Evolutionary conservation across 2,329 filamentous ascomycete genomes (phyloP).

Genomic region (Allantophomopsis cytisporea): DNA sequence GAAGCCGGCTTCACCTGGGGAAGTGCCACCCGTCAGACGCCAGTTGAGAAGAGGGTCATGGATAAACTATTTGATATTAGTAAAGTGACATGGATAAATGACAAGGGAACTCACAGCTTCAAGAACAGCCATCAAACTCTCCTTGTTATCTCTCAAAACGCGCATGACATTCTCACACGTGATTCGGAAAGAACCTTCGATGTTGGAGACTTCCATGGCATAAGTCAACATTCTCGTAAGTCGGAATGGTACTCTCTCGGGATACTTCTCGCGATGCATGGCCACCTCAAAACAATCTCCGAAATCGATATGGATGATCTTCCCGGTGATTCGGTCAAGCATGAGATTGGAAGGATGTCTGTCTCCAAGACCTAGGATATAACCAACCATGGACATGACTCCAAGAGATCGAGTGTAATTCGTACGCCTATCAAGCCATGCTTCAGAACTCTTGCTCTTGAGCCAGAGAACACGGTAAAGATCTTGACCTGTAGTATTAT

Average conservation of each 20-base stretch:
- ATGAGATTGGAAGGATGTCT: constrained; percentile 96
- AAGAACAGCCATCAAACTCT: constrained; percentile 94
- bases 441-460: constrained; percentile 95
- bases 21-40: constrained; percentile 59
- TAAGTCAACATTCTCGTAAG: constrained; percentile 98
- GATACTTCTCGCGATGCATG: constrained; percentile 99
- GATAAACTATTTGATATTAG: constrained; percentile 58
- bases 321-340: constrained; percentile 90
- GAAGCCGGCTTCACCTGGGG: constrained; percentile 54
- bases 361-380: constrained; percentile 93
- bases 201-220: constrained; percentile 99
- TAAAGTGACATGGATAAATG: constrained; percentile 1
- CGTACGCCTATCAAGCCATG: constrained; percentile 95
- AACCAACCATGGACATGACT: constrained; percentile 99
- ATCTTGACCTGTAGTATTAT: constrained; percentile 98
- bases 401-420: constrained; percentile 95
- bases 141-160: constrained; percentile 90
- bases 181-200: constrained; percentile 95
- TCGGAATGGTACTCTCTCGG: constrained; percentile 93
- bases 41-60: constrained; percentile 98
- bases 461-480: constrained; percentile 96
- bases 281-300: constrained; percentile 99
- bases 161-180: constrained; percentile 99
- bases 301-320: constrained; percentile 98
- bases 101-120: constrained; percentile 64